Evolutionary conservation across 169 alveolate species (phyloP).

Genomic region (Cryptosporidium tyzzeri): DNA sequence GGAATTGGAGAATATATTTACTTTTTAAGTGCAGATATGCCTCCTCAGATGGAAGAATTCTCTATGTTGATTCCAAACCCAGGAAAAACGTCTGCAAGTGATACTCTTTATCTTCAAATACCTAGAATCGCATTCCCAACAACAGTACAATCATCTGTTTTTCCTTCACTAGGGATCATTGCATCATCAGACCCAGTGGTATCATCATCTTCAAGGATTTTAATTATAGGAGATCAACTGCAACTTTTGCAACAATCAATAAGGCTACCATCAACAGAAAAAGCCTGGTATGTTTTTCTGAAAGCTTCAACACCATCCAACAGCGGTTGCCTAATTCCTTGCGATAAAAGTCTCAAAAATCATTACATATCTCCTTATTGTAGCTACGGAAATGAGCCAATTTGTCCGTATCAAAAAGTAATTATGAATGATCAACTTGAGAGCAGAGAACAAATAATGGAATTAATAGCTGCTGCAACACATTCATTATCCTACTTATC

Average conservation of each 20-base stretch:
- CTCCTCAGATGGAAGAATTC: slow-evolving; percentile 52
- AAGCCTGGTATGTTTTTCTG: slow-evolving; percentile 53
- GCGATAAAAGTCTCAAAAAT: slow-evolving; percentile 42
- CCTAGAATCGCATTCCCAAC: slow-evolving; percentile 56
- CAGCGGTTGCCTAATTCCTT: slow-evolving; percentile 73
- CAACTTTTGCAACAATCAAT: slow-evolving; percentile 71
- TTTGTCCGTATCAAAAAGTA: slow-evolving; percentile 46
- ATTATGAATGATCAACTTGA: slow-evolving; percentile 5
- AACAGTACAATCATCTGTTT: slow-evolving; percentile 54
- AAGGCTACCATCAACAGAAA: slow-evolving; percentile 52
- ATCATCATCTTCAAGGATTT: slow-evolving; percentile 27
- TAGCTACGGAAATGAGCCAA: slow-evolving; percentile 37
- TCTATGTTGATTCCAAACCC: slow-evolving; percentile 42
- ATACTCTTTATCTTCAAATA: slow-evolving; percentile 37
- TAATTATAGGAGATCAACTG: slow-evolving; percentile 61
- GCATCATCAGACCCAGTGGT: slow-evolving; percentile 68
- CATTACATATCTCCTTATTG: slow-evolving; percentile 64
- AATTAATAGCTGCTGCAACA: slow-evolving; percentile 65
- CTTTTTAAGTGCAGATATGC: slow-evolving; percentile 60
- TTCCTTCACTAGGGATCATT: slow-evolving; percentile 43
- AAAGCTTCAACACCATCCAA: slow-evolving; percentile 72
- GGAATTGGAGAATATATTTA: slow-evolving; percentile 62
- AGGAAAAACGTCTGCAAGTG: slow-evolving; percentile 52
- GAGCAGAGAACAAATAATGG: slow-evolving; percentile 14
- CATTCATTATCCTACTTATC: slow-evolving; percentile 44